A percentile compares a stretch with the other conserved stretches of the same genome.
Conservation (phyloP, 768 basidiomycete genomes). For the Rubroboletus satanas region DNA sequence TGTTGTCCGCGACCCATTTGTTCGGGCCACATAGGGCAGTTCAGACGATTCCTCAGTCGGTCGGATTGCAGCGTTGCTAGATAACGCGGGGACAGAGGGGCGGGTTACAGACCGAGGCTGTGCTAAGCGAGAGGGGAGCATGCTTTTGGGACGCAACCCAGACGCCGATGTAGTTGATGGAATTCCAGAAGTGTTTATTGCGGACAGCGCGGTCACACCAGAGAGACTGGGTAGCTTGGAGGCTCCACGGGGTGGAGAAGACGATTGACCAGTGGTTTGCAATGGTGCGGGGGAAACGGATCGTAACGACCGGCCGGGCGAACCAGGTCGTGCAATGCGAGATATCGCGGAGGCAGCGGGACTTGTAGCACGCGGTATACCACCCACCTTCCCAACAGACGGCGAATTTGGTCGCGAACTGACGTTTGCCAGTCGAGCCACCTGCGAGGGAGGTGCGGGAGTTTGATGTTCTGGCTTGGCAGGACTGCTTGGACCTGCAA, state of each 20-base stretch:
- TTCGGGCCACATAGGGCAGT: slow-evolving; percentile 24
- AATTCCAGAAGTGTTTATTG: slow-evolving; percentile 20
- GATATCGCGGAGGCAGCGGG: slow-evolving; percentile 41
- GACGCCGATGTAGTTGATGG: slow-evolving; percentile 36
- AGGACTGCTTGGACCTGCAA: slow-evolving; percentile 60
- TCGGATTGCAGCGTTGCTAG: slow-evolving; percentile 23
- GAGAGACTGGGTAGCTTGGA: slow-evolving; percentile 41
- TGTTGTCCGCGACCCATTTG: slow-evolving; percentile 14
- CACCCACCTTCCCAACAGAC: slow-evolving; percentile 39
- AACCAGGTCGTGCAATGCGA: slow-evolving; percentile 41
- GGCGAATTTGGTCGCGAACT: slow-evolving; percentile 51
- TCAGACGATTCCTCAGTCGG: slow-evolving; percentile 30
- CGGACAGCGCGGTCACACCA: slow-evolving; percentile 9
- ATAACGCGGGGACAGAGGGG: slow-evolving; percentile 22
- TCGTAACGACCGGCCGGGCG: slow-evolving; percentile 35
- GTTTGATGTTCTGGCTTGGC: slow-evolving; percentile 39
- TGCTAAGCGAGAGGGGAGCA: slow-evolving; percentile 73
- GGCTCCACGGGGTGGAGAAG: slow-evolving; percentile 44
- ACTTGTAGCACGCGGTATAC: slow-evolving; percentile 46
- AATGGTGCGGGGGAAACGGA: slow-evolving; percentile 37
- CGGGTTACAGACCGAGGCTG: slow-evolving; percentile 50
- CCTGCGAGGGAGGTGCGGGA: slow-evolving; percentile 42
- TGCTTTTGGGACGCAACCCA: slow-evolving; percentile 55
- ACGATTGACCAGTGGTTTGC: slow-evolving; percentile 39
- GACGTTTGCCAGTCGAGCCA: slow-evolving; percentile 48